Evolutionary conservation across 169 alveolate species (phyloP).

Genomic region (Cryptosporidium sp.): DNA sequence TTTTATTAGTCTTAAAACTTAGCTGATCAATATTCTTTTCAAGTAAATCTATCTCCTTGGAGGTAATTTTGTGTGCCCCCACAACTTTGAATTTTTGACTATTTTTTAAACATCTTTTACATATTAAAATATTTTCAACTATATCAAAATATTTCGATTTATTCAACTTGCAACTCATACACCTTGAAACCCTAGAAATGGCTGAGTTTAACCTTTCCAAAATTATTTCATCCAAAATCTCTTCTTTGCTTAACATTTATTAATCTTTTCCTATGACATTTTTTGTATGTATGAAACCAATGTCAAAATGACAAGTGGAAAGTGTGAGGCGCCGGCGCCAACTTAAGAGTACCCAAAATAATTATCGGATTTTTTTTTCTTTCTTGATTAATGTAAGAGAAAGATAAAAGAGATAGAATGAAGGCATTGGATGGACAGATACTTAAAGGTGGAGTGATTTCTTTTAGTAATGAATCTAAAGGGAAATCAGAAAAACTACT

Average conservation of each 20-base stretch:
- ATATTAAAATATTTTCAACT: neutral
- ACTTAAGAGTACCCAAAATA: neutral
- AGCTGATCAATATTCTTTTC: neutral
- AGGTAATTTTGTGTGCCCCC: neutral
- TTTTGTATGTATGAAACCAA: neutral
- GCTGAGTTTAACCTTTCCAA: neutral
- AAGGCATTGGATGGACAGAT: constrained; percentile 29
- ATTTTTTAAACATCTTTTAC: neutral
- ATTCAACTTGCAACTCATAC: neutral
- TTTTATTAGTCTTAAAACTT: too few species aligned
- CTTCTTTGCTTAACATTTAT: neutral
- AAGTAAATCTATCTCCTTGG: neutral
- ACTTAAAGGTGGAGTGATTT: constrained; percentile 42
- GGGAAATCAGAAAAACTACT: neutral
- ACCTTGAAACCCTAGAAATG: neutral
- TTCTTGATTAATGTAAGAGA: neutral
- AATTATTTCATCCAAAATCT: neutral
- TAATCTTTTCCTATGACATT: neutral
- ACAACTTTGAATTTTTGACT: neutral
- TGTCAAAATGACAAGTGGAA: constrained; percentile 36
- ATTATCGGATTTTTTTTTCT: neutral
- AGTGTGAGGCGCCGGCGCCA: constrained; percentile 18
- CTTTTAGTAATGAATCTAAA: neutral
- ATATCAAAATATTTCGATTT: neutral
- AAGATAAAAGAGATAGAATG: constrained; percentile 21